Evolutionary conservation across 2,329 filamentous ascomycete species (phyloP), one percentile per base, ranked within the genome.

Genomic region (Venturia carpophila): DNA sequence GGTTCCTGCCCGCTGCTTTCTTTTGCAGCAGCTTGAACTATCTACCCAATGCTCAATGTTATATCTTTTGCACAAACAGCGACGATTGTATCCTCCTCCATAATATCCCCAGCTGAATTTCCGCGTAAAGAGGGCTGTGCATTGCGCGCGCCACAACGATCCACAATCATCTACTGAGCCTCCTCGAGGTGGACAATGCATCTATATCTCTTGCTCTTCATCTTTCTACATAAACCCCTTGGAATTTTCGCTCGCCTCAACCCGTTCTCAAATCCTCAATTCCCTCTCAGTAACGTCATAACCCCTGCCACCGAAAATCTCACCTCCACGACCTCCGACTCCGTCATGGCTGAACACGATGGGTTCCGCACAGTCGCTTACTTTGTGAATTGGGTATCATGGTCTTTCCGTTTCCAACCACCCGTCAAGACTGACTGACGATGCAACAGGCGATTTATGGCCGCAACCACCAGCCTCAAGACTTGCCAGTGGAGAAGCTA

Each of bases 381-480:
- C 55, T 65, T 65, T n/a, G 64, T 62, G n/a, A 60, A 65, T 24
- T 65, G 64, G 64, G 64, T 65, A 27, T 34, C 37, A 34, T 1
- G 2, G 27, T 34, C 24, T 17, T 27, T n/a, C 9, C 15, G 19
- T 10, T 10, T n/a, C 34, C 9, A 42, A 34, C 27, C 17, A n/a
- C 27, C 27, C 15, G 9, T 41, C 11, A n/a, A 52, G 19, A 21
- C 1, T 24, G 45, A 49, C 19, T 63, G 13, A 63, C 17, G 39
- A 27, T 17, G 3, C 24, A 24, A 45, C 19, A 81, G 91, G 90
- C 90, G 68, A 93, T 96, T 69, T 97, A 97, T 75, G 91, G 81
- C 52, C 86, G 92, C 64, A 89, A 93, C 71, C 89, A 94, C 74
- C 83, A 87, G n/a, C 92, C 92, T 0, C 89, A 95, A 72, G 86